Evolutionary conservation across 805 yeast genomes (phyloP).

Genomic region (Candida alai): DNA sequence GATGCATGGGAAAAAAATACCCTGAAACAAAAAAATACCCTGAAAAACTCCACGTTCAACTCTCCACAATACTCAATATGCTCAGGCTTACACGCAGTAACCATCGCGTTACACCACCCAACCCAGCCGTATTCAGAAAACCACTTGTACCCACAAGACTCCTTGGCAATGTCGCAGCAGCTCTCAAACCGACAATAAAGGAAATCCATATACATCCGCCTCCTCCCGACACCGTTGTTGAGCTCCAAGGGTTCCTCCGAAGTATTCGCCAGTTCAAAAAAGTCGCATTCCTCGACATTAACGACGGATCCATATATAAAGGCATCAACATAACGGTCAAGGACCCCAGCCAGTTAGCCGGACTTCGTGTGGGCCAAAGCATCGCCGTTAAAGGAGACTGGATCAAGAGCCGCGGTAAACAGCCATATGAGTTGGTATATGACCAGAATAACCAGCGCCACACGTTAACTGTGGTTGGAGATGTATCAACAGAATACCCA

Average conservation of each 20-base stretch:
- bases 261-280: conserved; percentile 71
- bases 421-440: conserved; percentile 28
- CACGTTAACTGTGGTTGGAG: conserved; percentile 51
- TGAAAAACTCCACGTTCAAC: no score
- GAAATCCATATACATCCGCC: conserved; percentile 35
- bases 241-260: conserved; percentile 62
- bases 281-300: conserved; percentile 72
- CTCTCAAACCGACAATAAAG: conserved; percentile 16
- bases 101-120: no score
- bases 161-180: neutral
- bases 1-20: no score
- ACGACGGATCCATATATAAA: conserved; percentile 67
- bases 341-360: conserved; percentile 21
- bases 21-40: no score
- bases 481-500: conserved; percentile 64
- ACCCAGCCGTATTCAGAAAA: no score
- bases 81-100: no score
- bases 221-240: conserved; percentile 27
- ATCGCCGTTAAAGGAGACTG: conserved; percentile 31
- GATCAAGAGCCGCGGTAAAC: conserved; percentile 29
- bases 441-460: conserved; percentile 24
- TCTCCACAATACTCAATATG: no score
- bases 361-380: conserved; percentile 48
- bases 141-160: no score
- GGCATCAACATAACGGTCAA: conserved; percentile 48